Base-by-base conservation (phyloP, 106 monocot species). In the Chionographis japonica region DNA sequence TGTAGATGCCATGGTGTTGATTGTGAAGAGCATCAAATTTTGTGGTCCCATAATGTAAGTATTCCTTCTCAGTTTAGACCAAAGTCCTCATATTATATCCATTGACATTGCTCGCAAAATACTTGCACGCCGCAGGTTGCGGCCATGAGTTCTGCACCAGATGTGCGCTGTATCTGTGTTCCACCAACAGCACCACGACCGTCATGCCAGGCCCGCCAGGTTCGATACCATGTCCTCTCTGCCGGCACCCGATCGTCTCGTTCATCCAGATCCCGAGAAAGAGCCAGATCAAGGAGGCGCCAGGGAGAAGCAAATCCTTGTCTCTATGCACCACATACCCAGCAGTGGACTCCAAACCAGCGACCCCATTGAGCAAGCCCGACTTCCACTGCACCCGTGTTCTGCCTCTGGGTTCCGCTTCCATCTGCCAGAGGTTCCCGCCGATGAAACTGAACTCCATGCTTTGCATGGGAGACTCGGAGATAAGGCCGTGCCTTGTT, bases 131-230 rank as follows among this genome's bases (percentile, higher is more conserved):
- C 49, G 46, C 78, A 93, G 92, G 89, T 50, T 93, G 93, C 72
- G 60, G 70, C 7, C 93, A 93, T 57, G 93, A 93, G 69, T 89
- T 93, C 61, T 93, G 93, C 81, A 89, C 89, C 15, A 83, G 79
- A 63, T 93, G 93, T 20, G 93, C 93, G 11, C 59, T 93, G 8
- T 86, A 93, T 62, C 83, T 93, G 4, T 93, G 89, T 51, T 86
- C 89, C 27, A 86, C 84, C 55, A 84, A 62, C 77, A 79, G 71
- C 78, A 72, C 76, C 12, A 71, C 81, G 20, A 66, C 46, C 40
- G 15, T 56, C 16, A 15, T 50, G 12, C 6, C 66, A 7, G 83
- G 86, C 6, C 86, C 93, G 11, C 75, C 86, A 11, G 93, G 93
- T 10, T 83, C 86, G 4, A 77, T 93, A 35, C 73, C 89, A 4